phyloP scores from a whole-genome alignment of 768 basidiomycete genomes.

The Tulasnella sp. region DNA sequence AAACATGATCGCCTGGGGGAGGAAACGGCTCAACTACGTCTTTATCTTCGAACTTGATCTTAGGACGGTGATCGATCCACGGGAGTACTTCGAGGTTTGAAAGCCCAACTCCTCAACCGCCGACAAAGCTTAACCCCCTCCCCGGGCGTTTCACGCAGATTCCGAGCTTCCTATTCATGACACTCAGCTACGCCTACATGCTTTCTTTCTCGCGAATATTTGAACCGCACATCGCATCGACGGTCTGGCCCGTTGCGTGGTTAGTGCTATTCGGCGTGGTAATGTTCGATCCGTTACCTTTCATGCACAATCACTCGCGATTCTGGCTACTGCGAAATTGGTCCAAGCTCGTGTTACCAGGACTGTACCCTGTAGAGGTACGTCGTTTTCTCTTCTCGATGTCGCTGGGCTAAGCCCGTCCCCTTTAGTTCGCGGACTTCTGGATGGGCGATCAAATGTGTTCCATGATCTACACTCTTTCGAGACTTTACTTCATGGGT shows the following conservation, averaged over 20 bases:
- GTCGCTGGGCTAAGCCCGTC: neutral
- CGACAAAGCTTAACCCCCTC: neutral
- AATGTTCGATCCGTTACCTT: conserved; percentile 65
- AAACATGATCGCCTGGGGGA: conserved; percentile 73
- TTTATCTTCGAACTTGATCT: conserved; percentile 79
- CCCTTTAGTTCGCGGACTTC: conserved; percentile 66
- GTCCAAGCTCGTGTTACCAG: conserved; percentile 54
- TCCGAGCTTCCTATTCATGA: conserved; percentile 65
- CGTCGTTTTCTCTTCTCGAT: conserved; percentile 14
- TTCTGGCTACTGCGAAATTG: conserved; percentile 70
- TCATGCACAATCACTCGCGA: conserved; percentile 50
- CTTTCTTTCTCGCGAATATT: conserved; percentile 57
- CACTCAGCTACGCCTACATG: conserved; percentile 73
- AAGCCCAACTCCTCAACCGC: neutral
- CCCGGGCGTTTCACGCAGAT: conserved; percentile 36
- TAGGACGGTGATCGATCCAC: conserved; percentile 60
- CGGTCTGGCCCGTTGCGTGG: conserved; percentile 76
- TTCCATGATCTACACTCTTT: conserved; percentile 63
- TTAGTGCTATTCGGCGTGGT: conserved; percentile 46
- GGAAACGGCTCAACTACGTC: conserved; percentile 76
- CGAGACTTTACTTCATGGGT: conserved; percentile 58
- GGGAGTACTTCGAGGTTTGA: conserved; percentile 58
- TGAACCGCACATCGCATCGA: conserved; percentile 49
- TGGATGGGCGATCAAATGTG: conserved; percentile 85
- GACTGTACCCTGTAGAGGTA: conserved; percentile 65